These are phyloP conservation scores for Chenopodium berlandieri DNA, from an alignment of 148 eudicot species.

Conservation along the genomic window DNA sequence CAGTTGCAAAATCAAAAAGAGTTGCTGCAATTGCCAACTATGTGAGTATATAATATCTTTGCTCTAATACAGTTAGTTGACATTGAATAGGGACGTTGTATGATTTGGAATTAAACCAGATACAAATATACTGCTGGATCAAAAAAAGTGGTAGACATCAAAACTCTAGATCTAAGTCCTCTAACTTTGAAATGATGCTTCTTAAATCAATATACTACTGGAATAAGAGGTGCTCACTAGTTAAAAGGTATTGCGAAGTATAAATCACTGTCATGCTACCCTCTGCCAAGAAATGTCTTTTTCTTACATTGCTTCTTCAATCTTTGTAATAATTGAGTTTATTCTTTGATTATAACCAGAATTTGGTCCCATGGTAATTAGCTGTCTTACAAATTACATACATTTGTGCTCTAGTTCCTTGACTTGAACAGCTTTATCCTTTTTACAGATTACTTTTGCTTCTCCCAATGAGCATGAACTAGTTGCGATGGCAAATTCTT, in stretches of 20 bases:
- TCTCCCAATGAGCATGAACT: slow-evolving; percentile 97
- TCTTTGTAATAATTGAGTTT: not conserved
- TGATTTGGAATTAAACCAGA: not conserved
- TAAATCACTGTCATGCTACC: not conserved
- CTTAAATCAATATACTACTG: not conserved
- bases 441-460: slow-evolving; percentile 68
- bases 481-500: slow-evolving; percentile 84
- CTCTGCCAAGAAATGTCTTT: not conserved
- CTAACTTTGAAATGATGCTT: not conserved
- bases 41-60: slow-evolving; percentile 50
- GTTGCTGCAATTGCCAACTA: slow-evolving; percentile 60
- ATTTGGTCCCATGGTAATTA: not conserved
- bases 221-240: not conserved
- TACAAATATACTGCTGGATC: not conserved
- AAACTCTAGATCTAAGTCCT: not conserved
- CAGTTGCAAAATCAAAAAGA: slow-evolving; percentile 80
- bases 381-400: not conserved
- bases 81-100: not conserved
- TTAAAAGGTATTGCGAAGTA: not conserved
- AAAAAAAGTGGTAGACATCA: not conserved
- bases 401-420: not conserved
- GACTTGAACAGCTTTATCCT: not conserved
- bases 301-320: not conserved
- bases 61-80: not conserved
- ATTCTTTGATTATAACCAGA: not conserved